Base-by-base conservation (phyloP, 148 eudicot species). In the Rhododendron ovatum region DNA sequence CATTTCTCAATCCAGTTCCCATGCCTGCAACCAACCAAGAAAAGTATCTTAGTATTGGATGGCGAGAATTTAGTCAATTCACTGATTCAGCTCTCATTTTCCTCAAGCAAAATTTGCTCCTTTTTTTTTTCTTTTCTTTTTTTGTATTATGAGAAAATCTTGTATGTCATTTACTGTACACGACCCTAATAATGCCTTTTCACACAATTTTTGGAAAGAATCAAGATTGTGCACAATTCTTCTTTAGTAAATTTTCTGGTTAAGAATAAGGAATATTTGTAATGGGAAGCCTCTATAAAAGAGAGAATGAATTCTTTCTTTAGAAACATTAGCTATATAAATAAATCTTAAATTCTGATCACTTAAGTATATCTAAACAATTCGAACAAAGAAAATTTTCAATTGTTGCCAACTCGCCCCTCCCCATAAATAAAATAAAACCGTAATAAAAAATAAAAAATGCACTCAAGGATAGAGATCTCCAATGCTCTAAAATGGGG, bases 1-100 rank as follows among this genome's bases (percentile, higher is more conserved):
- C 67, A 45, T 35, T 14, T 53, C 80, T 89, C 85, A 92, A n/a
- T 89, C 87, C 85, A 92, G 75, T 81, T 83, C 75, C 93, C 93
- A 92, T 83, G 85, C 90, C 93, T 92, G 91, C 88, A 87, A 84
- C 55, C 41, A 89, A 0, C 24, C 82, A 28, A 28, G 51, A 69
- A 48, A 35, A 61, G 22, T 14, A 82, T 18, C 17, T 55, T 37
- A 85, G 83, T 8, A 47, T 5, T 43, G 14, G n/a, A 8, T 20
- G 51, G 17, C 17, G 39, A 50, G n/a, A 24, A n/a, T 10, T 41
- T 7, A 41, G 45, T 41, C 45, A 41, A 41, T 41, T 67, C 74
- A 67, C 74, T 6, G 33, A 67, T 3, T 8, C 33, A 55, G 22
- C 35, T 67, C 74, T 9, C 12, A 67, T 67, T 67, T 67, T 67